A percentile compares a stretch with the other conserved stretches of the same genome.
Evolutionary conservation across 768 basidiomycete genomes (phyloP).

Genomic region (Hypsizygus marmoreus): DNA sequence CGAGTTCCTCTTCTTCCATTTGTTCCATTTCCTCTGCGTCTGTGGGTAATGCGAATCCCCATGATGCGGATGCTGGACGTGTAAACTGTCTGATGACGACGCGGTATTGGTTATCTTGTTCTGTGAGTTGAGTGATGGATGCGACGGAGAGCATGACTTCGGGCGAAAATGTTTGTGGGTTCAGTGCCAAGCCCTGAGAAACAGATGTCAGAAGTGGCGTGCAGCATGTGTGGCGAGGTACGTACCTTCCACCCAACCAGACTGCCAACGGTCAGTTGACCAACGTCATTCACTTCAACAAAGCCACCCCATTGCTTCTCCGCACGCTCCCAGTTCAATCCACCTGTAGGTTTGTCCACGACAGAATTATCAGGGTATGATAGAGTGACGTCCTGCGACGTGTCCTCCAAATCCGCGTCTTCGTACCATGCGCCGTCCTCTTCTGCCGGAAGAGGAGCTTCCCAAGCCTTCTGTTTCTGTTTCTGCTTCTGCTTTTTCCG

Average conservation of each 20-base stretch:
- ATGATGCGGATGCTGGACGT: constrained; percentile 24
- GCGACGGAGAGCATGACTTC: constrained; percentile 56
- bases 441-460: background rate
- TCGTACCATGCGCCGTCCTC: background rate
- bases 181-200: constrained; percentile 58
- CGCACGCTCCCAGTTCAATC: constrained; percentile 39
- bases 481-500: constrained; percentile 36
- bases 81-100: constrained; percentile 18
- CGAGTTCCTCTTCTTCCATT: constrained; percentile 21
- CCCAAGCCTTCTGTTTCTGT: constrained; percentile 13
- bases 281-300: constrained; percentile 21
- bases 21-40: constrained; percentile 17
- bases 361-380: constrained; percentile 7
- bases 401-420: constrained; percentile 15
- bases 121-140: constrained; percentile 29
- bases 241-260: constrained; percentile 55
- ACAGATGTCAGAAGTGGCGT: background rate
- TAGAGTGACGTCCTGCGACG: constrained; percentile 1
- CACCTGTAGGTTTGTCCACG: constrained; percentile 2
- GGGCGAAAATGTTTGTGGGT: constrained; percentile 59
- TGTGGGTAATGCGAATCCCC: constrained; percentile 11
- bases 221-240: background rate
- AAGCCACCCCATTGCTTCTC: constrained; percentile 34
- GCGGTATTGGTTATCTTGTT: constrained; percentile 3
- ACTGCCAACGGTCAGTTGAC: constrained; percentile 28